phyloP scores from a whole-genome alignment of 129 eudicot genomes.

The Lactuca sativa region DNA sequence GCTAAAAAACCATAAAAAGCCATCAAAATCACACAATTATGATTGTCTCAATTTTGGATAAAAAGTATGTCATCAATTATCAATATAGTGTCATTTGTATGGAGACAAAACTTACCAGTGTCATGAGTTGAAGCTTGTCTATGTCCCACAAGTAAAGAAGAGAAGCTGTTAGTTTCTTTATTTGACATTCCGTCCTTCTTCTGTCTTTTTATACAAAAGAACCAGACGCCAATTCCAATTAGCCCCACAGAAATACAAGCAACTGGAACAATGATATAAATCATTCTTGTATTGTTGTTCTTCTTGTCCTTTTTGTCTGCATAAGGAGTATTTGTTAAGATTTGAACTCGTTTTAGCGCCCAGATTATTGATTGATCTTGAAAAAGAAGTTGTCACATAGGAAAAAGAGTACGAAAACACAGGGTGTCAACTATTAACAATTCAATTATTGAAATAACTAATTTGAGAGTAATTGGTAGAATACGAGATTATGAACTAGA shows the following conservation, averaged over 20 bases:
- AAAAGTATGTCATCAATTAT: not conserved
- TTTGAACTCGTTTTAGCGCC: not conserved
- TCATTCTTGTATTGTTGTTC: slow-evolving; percentile 16
- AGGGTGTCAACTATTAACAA: too few species aligned
- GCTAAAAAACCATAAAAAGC: slow-evolving; percentile 8
- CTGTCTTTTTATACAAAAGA: not conserved
- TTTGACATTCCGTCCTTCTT: slow-evolving; percentile 10
- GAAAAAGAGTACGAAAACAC: too few species aligned
- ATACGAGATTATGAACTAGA: not conserved
- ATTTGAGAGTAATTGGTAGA: too few species aligned
- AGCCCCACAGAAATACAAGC: slow-evolving; percentile 16
- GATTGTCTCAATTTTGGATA: too few species aligned
- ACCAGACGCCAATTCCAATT: slow-evolving; percentile 24
- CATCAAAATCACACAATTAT: not conserved
- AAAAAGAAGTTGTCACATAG: not conserved
- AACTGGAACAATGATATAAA: slow-evolving; percentile 21
- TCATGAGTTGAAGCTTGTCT: slow-evolving; percentile 20
- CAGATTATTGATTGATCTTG: not conserved
- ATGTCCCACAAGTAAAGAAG: slow-evolving; percentile 26
- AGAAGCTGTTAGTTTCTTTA: slow-evolving; percentile 22
- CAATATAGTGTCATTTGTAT: not conserved
- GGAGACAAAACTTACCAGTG: slow-evolving; percentile 12
- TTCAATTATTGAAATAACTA: too few species aligned
- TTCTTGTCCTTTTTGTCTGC: slow-evolving; percentile 23
- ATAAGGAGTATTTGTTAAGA: slow-evolving; percentile 7